Evolutionary conservation across 768 basidiomycete species (phyloP), one percentile per base, ranked within the genome.

Genomic region (Tricholomella constricta): DNA sequence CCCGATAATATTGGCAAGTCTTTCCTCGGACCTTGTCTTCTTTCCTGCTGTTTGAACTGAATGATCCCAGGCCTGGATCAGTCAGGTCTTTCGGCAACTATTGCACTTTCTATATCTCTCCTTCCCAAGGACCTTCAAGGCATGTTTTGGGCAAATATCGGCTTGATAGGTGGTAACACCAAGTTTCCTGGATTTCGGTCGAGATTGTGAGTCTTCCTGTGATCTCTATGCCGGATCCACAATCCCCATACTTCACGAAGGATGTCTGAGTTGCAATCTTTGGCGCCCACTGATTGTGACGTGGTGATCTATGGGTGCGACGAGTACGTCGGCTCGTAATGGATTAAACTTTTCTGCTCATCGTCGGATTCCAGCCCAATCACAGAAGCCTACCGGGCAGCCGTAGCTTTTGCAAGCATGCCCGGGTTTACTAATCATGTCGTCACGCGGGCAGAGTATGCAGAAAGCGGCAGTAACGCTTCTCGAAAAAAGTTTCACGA

Each of bases 121-220:
- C 82, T 98, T 54, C 91, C 92, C 0, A 73, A 78, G 45, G 92
- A 95, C 61, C 61, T 95, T 22, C 91, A 86, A 59, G 94, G 92
- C 29, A 84, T 98, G 88, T 97, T 94, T 70, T 98, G 94, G 94
- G 84, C 85, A 29, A 92, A 98, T 68, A 94, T 98, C 55, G 90
- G 89, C 11, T 71, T 96, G 57, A 83, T 94, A 62, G 95, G 95
- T 44, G 95, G 95, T 12, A 88, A 82, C 68, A 83, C 84, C 14
- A 82, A 81, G 60, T 84, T 94, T 59, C 76, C 83, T 37, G 89
- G 88, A 6, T 88, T 98, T 61, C 78, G 79, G 19, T 70, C 78
- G 46, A 74, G 95, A 72, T 69, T 98, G 94, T 96, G 69, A 68
- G 89, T 69, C 32, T 43, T 26, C 52, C 56, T 51, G 12, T 49